Evolutionary conservation across 352 stramenopile species (phyloP).

Genomic region (Globisporangium spinosum): DNA sequence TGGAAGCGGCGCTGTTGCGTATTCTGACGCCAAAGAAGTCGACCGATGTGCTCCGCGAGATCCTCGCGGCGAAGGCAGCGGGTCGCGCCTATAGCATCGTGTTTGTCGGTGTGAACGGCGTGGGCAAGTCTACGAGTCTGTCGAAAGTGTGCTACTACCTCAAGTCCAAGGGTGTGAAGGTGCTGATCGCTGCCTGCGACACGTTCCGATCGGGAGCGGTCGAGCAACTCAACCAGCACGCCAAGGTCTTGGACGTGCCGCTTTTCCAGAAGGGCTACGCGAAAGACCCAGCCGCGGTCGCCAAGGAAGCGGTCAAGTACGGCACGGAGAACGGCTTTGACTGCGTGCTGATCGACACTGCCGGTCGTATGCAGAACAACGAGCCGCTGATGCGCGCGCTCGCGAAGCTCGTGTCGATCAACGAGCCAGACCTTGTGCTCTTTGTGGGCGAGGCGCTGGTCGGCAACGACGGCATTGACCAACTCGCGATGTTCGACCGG

Average conservation of each 20-base stretch:
- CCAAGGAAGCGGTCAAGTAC: constrained; percentile 94
- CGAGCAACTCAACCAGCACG: constrained; percentile 97
- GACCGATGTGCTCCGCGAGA: constrained; percentile 94
- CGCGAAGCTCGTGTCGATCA: constrained; percentile 95
- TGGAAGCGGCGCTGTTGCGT: constrained; percentile 92
- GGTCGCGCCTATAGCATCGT: constrained; percentile 96
- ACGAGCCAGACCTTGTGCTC: constrained; percentile 96
- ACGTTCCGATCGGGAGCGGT: constrained; percentile 98
- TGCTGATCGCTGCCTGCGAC: constrained; percentile 97
- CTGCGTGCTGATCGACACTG: constrained; percentile 98
- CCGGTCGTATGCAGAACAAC: constrained; percentile 99
- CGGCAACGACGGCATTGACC: constrained; percentile 98
- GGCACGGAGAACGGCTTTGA: constrained; percentile 93
- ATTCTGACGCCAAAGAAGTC: constrained; percentile 95
- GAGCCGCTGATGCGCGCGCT: constrained; percentile 97
- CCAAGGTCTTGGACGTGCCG: constrained; percentile 93
- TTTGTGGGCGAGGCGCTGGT: constrained; percentile 99
- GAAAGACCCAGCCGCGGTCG: constrained; percentile 95
- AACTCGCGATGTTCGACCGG: constrained; percentile 95
- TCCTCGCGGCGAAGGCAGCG: constrained; percentile 83
- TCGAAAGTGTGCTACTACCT: constrained; percentile 99
- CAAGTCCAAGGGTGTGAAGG: constrained; percentile 95
- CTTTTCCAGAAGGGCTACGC: constrained; percentile 96
- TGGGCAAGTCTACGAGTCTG: constrained; percentile 98
- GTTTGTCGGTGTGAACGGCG: constrained; percentile 98